These are phyloP conservation scores for Cladophialophora immunda DNA, from an alignment of 2,329 filamentous ascomycete species.

Conservation along the genomic window DNA sequence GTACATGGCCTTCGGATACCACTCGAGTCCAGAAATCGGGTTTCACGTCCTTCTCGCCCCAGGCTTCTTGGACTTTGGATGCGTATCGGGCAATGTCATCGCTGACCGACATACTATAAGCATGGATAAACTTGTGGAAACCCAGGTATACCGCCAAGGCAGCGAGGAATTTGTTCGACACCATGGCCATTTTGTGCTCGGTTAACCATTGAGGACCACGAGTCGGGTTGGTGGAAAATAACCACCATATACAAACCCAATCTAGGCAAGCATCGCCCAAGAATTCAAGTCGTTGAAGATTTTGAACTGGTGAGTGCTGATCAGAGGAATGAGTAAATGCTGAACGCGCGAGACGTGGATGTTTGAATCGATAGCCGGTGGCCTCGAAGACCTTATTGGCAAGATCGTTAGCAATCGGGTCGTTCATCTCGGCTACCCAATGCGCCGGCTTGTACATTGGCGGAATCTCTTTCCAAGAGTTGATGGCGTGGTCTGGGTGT, in stretches of 20 bases:
- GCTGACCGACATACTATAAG: slow-evolving; percentile 44
- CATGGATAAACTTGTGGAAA: slow-evolving; percentile 76
- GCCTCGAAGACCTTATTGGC: slow-evolving; percentile 69
- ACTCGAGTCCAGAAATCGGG: slow-evolving; percentile 55
- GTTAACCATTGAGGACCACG: slow-evolving; percentile 96
- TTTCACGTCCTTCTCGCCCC: slow-evolving; percentile 44
- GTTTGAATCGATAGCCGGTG: slow-evolving; percentile 73
- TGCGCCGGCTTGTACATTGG: slow-evolving; percentile 34
- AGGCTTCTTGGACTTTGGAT: slow-evolving; percentile 59
- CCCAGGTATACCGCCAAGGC: slow-evolving; percentile 80
- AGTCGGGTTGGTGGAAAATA: slow-evolving; percentile 78
- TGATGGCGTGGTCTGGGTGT: slow-evolving; percentile 73
- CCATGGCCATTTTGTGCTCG: slow-evolving; percentile 99
- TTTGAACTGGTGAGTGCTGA: slow-evolving; percentile 78
- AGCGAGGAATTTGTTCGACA: slow-evolving; percentile 92
- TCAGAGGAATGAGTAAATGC: slow-evolving; percentile 91
- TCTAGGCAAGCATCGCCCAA: slow-evolving; percentile 89
- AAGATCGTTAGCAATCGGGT: slow-evolving; percentile 74
- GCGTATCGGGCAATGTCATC: slow-evolving; percentile 50
- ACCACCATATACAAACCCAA: slow-evolving; percentile 81
- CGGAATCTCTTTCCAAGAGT: slow-evolving; percentile 76
- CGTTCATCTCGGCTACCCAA: slow-evolving; percentile 46
- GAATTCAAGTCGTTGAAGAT: slow-evolving; percentile 92
- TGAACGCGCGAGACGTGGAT: slow-evolving; percentile 78
- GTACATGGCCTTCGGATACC: slow-evolving; percentile 46